These are phyloP conservation scores for Forsythia suspensa DNA, from an alignment of 257 asterid species.

Conservation along the genomic window DNA sequence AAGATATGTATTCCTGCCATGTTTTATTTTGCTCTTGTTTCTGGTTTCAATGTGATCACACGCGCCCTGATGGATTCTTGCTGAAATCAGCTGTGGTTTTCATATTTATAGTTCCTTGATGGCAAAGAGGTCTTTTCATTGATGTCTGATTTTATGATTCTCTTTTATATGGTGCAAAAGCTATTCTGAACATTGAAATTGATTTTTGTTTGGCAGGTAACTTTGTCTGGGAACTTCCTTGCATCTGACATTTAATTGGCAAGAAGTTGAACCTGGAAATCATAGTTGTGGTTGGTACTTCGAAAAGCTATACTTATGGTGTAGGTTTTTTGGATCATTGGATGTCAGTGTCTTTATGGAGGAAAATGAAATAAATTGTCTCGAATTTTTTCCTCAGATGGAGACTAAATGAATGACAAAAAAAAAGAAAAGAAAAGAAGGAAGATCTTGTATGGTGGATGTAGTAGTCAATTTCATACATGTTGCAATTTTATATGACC, in stretches of 20 bases:
- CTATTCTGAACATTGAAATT: not conserved
- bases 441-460: not conserved
- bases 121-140: not conserved
- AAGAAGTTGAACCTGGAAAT: constrained; percentile 7
- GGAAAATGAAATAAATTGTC: not conserved
- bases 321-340: not conserved
- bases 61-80: not conserved
- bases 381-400: too few relatives aligned
- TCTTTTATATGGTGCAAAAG: not conserved
- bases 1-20: not conserved
- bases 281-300: not conserved
- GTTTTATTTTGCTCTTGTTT: not conserved
- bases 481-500: too few relatives aligned
- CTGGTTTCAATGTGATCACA: not conserved
- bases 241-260: constrained; percentile 63
- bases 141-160: not conserved
- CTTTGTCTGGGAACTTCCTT: constrained; percentile 66
- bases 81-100: not conserved
- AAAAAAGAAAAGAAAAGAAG: too few relatives aligned
- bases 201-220: constrained; percentile 49
- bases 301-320: not conserved
- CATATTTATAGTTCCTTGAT: not conserved
- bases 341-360: not conserved
- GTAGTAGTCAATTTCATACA: not conserved
- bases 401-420: not conserved